phyloP scores from a whole-genome alignment of 1,139 yeast genomes.

The Hansenula sp. region DNA sequence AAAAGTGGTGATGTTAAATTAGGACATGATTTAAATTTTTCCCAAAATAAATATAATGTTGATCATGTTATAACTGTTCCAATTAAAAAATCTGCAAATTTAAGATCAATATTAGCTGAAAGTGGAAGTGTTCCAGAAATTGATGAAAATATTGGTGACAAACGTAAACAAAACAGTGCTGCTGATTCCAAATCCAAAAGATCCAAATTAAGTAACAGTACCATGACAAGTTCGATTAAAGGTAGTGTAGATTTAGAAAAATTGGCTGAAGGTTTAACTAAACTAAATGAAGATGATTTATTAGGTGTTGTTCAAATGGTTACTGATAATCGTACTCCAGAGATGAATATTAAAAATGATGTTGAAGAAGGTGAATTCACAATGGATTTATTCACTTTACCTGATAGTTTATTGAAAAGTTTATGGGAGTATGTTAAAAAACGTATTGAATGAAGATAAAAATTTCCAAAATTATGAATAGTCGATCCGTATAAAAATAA shows the following conservation, averaged over 20 bases:
- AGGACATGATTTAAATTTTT: conserved; percentile 85
- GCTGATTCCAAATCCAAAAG: conserved; percentile 58
- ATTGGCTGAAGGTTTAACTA: conserved; percentile 85
- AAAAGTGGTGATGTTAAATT: conserved; percentile 85
- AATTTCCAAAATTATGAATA: too few relatives aligned
- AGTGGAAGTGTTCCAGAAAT: conserved; percentile 70
- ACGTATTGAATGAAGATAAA: conserved; percentile 19
- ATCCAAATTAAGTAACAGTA: conserved; percentile 38
- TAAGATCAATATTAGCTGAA: conserved; percentile 71
- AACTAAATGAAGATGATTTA: conserved; percentile 86
- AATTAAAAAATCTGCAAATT: conserved; percentile 60
- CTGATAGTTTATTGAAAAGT: conserved; percentile 87
- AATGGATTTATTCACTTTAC: conserved; percentile 91
- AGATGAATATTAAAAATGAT: conserved; percentile 94
- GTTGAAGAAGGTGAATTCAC: conserved; percentile 97
- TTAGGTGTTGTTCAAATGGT: conserved; percentile 97
- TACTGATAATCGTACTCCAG: conserved; percentile 91
- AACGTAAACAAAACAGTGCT: conserved; percentile 36
- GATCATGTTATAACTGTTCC: conserved; percentile 80
- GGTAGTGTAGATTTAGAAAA: conserved; percentile 84
- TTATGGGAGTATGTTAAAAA: conserved; percentile 92
- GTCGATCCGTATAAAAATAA: not conserved
- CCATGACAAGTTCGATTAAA: conserved; percentile 40
- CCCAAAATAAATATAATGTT: conserved; percentile 68
- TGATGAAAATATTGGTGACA: conserved; percentile 26